Conservation (phyloP, 768 basidiomycete genomes). For the Suillus occidentalis region DNA sequence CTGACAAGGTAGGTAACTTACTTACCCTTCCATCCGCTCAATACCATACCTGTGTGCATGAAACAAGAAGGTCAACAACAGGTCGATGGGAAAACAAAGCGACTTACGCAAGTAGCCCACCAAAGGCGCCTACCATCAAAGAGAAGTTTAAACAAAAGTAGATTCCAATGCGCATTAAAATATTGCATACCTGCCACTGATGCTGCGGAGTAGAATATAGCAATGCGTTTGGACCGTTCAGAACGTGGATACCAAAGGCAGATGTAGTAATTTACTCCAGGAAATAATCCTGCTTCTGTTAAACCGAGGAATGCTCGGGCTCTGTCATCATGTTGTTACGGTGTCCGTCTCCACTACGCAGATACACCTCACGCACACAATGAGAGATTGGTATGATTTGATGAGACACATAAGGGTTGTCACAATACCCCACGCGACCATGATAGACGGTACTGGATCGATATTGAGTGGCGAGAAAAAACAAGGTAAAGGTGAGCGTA, state of each 20-base stretch:
- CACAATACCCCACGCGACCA: constrained; percentile 33
- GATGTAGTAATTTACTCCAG: constrained; percentile 43
- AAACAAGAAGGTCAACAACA: neutral
- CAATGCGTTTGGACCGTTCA: constrained; percentile 58
- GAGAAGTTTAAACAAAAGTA: neutral
- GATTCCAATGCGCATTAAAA: neutral
- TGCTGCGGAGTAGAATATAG: constrained; percentile 64
- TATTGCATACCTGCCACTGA: constrained; percentile 44
- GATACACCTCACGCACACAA: constrained; percentile 26
- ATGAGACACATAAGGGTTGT: constrained; percentile 40
- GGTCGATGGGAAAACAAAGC: neutral
- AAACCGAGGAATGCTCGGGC: constrained; percentile 45
- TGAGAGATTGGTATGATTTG: constrained; percentile 30
- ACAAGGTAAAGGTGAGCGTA: constrained; percentile 14
- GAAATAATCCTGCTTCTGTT: constrained; percentile 46
- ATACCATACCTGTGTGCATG: constrained; percentile 33
- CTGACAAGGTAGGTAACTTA: constrained; percentile 22
- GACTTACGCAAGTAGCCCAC: constrained; percentile 47
- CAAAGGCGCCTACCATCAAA: constrained; percentile 37
- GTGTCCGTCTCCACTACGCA: neutral
- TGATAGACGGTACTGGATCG: constrained; percentile 31
- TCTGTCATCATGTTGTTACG: constrained; percentile 18
- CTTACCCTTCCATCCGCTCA: constrained; percentile 34
- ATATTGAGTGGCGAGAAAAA: constrained; percentile 14
- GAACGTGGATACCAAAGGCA: constrained; percentile 60